phyloP scores from a whole-genome alignment of 805 yeast genomes.

The Ogataea nitratoaversa region DNA sequence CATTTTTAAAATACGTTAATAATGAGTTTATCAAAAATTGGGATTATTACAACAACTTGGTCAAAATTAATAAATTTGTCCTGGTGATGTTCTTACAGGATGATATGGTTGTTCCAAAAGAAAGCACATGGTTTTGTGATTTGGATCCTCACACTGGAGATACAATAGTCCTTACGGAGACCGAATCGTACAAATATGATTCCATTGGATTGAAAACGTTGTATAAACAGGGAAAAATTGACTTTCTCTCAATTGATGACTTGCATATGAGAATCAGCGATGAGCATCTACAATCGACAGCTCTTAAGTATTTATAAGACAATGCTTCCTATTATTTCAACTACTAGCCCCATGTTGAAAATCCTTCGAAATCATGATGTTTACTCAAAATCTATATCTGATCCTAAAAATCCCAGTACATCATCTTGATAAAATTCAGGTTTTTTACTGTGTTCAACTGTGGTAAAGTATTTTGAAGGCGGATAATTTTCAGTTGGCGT shows the following conservation, averaged over 20 bases:
- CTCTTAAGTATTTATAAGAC: slow-evolving; percentile 43
- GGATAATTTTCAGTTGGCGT: too few species aligned
- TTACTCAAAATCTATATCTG: slow-evolving; percentile 24
- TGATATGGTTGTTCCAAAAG: slow-evolving; percentile 67
- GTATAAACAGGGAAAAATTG: slow-evolving; percentile 39
- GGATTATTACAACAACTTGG: slow-evolving; percentile 40
- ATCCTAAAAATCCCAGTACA: slow-evolving; percentile 21
- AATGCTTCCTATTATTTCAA: too few species aligned
- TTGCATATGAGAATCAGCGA: slow-evolving; percentile 65
- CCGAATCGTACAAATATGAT: slow-evolving; percentile 50
- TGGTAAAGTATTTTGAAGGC: too few species aligned
- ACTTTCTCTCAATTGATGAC: slow-evolving; percentile 48
- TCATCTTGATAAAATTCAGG: slow-evolving; percentile 2
- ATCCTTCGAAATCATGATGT: too few species aligned
- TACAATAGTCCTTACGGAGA: slow-evolving; percentile 41
- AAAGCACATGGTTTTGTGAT: slow-evolving; percentile 66
- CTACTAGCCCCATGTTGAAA: neutral
- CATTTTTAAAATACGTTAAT: slow-evolving; percentile 60
- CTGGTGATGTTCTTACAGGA: slow-evolving; percentile 59
- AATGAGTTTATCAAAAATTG: slow-evolving; percentile 45
- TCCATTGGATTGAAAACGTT: slow-evolving; percentile 55
- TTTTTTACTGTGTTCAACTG: too few species aligned
- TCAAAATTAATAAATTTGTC: slow-evolving; percentile 47
- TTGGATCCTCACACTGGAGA: slow-evolving; percentile 39
- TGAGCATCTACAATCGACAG: slow-evolving; percentile 41